phyloP scores from a whole-genome alignment of 805 yeast genomes.

The Wickerhamomyces ciferrii region DNA sequence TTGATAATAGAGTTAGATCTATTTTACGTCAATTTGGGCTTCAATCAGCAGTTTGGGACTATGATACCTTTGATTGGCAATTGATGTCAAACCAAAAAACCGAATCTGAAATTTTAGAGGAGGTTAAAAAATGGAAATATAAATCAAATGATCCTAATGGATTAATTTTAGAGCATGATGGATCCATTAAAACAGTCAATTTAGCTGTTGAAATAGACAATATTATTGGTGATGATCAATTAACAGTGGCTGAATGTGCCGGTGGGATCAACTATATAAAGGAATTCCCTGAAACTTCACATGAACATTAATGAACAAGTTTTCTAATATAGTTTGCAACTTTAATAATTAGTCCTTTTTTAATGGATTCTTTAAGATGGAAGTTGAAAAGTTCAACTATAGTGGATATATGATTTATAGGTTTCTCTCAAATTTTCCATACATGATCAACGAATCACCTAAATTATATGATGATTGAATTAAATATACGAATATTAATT shows the following conservation, averaged over 20 bases:
- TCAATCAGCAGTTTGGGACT: constrained; percentile 87
- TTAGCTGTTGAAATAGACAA: constrained; percentile 57
- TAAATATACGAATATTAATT: too few species aligned
- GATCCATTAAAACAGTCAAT: constrained; percentile 57
- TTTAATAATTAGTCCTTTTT: too few species aligned
- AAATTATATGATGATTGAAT: too few species aligned
- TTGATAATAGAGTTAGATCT: constrained; percentile 79
- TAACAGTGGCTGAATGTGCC: constrained; percentile 77
- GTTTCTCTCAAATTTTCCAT: too few species aligned
- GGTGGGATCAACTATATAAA: constrained; percentile 60
- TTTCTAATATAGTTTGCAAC: too few species aligned
- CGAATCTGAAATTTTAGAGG: constrained; percentile 46
- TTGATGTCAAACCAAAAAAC: constrained; percentile 48
- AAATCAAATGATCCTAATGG: constrained; percentile 38
- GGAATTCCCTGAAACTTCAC: neutral
- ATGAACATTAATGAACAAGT: neutral
- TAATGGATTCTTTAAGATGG: too few species aligned
- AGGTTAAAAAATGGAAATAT: constrained; percentile 48
- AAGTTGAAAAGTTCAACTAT: too few species aligned
- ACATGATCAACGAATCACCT: too few species aligned
- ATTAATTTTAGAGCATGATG: constrained; percentile 84
- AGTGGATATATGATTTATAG: too few species aligned
- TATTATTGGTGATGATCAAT: constrained; percentile 53
- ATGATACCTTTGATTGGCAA: constrained; percentile 90
- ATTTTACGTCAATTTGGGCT: constrained; percentile 82